A percentile compares a stretch with the other conserved stretches of the same genome.
These are phyloP conservation scores for Acanthamoeba comandoni DNA, from an alignment of 208 protist genomes.

Conservation along the genomic window DNA sequence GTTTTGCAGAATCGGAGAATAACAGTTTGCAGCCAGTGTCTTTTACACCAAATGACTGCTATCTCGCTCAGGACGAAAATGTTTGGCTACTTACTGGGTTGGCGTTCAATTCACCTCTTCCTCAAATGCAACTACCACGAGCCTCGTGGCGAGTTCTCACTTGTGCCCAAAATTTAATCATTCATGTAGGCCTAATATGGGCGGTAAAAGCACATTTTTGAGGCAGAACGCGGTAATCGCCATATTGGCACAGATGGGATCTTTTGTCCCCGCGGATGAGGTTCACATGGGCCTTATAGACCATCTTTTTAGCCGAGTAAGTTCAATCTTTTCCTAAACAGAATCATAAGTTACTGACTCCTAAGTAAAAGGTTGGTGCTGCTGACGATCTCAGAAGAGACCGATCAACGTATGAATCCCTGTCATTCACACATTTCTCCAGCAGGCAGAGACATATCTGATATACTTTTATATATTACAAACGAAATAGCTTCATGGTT, in stretches of 20 bases:
- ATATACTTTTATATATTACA: too few relatives aligned
- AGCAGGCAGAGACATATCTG: too few relatives aligned
- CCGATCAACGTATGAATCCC: too few relatives aligned
- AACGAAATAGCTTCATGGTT: conserved; percentile 96
- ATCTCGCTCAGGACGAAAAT: neutral
- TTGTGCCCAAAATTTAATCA: conserved; percentile 22
- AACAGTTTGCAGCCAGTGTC: neutral
- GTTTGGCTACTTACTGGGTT: conserved; percentile 76
- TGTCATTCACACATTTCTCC: too few relatives aligned
- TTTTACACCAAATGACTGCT: conserved; percentile 54
- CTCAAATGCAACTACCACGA: neutral
- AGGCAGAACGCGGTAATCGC: conserved; percentile 91
- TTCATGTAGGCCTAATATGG: conserved; percentile 46
- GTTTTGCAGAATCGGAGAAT: too few relatives aligned
- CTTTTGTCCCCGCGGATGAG: conserved; percentile 92
- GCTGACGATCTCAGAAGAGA: conserved; percentile 93
- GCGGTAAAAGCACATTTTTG: conserved; percentile 83
- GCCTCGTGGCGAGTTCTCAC: neutral
- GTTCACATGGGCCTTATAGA: conserved; percentile 92
- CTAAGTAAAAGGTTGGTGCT: conserved; percentile 88
- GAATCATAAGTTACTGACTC: neutral
- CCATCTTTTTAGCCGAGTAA: conserved; percentile 93
- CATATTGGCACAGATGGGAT: conserved; percentile 95
- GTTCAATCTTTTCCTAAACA: conserved; percentile 38
- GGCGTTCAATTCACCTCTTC: neutral